Conservation (phyloP, 1,139 yeast species). For the Magnusiomyces magnusii region DNA sequence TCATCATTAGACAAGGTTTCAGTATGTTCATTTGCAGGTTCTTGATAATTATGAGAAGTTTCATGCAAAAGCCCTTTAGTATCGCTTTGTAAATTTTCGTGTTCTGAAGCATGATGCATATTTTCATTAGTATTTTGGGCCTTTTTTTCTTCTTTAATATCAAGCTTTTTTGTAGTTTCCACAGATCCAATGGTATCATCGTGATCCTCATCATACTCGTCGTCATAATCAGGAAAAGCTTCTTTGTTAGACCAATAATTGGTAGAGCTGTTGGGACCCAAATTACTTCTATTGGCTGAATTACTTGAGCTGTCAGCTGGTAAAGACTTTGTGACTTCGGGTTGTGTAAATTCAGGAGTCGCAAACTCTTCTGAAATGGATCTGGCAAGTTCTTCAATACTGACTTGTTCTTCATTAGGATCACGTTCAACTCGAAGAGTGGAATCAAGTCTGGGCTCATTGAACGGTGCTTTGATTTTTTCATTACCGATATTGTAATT, state of each 20-base stretch:
- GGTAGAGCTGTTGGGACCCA: background rate
- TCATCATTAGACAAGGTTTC: background rate
- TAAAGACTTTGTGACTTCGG: background rate
- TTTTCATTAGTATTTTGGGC: background rate
- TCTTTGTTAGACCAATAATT: background rate
- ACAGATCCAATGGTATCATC: background rate
- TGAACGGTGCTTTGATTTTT: background rate
- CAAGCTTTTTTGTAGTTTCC: background rate
- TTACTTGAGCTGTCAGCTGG: background rate
- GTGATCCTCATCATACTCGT: background rate
- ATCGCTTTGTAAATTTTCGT: background rate
- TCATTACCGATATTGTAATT: background rate
- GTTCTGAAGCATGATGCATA: background rate
- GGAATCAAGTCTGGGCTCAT: background rate
- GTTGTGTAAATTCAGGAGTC: background rate
- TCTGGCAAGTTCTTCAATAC: background rate
- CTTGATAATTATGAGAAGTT: background rate
- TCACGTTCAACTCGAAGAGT: background rate
- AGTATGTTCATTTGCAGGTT: background rate
- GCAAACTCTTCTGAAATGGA: constrained; percentile 5
- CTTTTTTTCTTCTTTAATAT: background rate
- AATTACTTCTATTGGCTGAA: background rate
- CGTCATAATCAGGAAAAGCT: background rate
- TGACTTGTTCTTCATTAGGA: background rate
- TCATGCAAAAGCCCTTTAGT: background rate